Base-by-base conservation (phyloP, 805 yeast genomes). In the Komagataella pastoris region DNA sequence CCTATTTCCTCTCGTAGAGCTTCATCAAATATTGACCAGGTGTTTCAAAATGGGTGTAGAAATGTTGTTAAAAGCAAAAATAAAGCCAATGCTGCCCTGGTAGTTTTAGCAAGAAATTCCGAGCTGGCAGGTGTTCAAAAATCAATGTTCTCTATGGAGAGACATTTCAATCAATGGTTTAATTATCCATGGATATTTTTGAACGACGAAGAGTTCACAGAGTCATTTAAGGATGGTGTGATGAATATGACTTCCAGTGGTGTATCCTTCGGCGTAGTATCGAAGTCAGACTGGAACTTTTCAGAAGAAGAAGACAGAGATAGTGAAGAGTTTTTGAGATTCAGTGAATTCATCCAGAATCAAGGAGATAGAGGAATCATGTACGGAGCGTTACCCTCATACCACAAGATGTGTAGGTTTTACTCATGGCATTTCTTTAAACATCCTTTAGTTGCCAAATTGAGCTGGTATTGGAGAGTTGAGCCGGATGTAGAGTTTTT, bases 341-440 rank as follows among this genome's bases (percentile, higher is more conserved):
- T 85, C 52, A 59, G 72, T 24, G 89, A 86, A 61, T 70, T 72
- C 14, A 73, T 90, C 12, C 75, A 81, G 45, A 68, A 71, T 17
- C 97, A 90, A 64, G 95, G 95, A 30, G 97, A 90, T 65, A 67
- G 88, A 44, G 81, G 80, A 1, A 81, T 91, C 53, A 75, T 87
- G 77, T 90, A 93, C 64, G 98, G 97, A 0, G 81, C 79, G 53
- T 66, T 81, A 72, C 83, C 76, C 50, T 79, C 91, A 5, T 93
- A 91, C 62, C 97, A 91, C 65, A 84, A 85, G 61, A 91, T 91
- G 98, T 91, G 98, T 64, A 75, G 97, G n/a, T 90, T 83, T 63
- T 88, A 86, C 62, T 80, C 95, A 0, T 96, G 96, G 1, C 72
- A 73, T 53, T 91, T 91, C 61, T 88, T 79, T 68, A 78, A 82